These are phyloP conservation scores for Kingdonia uniflora DNA, from an alignment of 164 flowering plant genomes.

Conservation along the genomic window DNA sequence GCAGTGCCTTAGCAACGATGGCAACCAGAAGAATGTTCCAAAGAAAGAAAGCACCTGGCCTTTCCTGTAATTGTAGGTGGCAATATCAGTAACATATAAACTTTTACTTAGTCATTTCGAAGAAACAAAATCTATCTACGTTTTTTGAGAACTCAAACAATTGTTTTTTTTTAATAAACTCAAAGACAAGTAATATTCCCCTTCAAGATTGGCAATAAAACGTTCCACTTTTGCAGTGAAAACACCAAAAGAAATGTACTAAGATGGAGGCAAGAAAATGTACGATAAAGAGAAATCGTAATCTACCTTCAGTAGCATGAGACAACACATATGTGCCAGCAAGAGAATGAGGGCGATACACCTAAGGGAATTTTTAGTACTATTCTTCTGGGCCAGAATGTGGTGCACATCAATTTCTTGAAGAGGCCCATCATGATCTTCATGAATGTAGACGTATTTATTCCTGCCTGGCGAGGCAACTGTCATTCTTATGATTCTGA, in stretches of 20 bases:
- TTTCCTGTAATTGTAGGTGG: conserved; percentile 21
- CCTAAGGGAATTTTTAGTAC: conserved; percentile 12
- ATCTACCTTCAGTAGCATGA: conserved; percentile 28
- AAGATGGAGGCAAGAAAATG: no score
- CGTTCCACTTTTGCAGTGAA: no score
- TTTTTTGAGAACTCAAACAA: no score
- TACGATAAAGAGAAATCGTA: no score
- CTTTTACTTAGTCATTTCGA: not conserved
- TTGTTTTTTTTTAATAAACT: no score
- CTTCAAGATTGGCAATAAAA: no score
- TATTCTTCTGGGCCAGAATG: conserved; percentile 25
- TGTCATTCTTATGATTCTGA: conserved; percentile 15
- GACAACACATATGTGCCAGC: conserved; percentile 14
- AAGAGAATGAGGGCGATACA: conserved; percentile 17
- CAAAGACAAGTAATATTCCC: no score
- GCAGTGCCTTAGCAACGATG: conserved; percentile 21
- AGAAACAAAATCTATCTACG: no score
- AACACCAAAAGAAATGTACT: no score
- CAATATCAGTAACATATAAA: conserved; percentile 2
- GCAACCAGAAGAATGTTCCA: conserved; percentile 30
- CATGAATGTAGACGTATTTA: conserved; percentile 34
- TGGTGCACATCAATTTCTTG: conserved; percentile 42
- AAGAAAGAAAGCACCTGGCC: conserved; percentile 11
- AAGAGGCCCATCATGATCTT: conserved; percentile 18
- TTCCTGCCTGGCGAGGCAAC: conserved; percentile 6